Percentiles rank a stretch among this genome's conserved stretches.
Evolutionary conservation across 108 stramenopile genomes (phyloP).

Genomic region (Mediolabrus comicus): DNA sequence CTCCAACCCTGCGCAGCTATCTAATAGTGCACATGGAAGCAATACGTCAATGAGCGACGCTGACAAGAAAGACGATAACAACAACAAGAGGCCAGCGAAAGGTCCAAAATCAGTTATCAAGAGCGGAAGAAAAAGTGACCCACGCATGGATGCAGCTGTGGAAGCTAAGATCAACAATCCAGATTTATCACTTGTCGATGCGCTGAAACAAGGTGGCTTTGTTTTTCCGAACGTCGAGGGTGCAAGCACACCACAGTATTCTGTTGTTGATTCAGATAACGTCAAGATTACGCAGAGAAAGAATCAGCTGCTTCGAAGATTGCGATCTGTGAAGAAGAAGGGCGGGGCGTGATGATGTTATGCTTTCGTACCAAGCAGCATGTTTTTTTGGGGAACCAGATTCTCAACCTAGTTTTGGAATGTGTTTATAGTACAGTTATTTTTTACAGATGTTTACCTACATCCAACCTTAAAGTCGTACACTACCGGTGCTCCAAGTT

Average conservation of each 20-base stretch:
- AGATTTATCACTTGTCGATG: conserved; percentile 57
- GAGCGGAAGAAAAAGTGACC: conserved; percentile 70
- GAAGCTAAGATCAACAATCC: conserved; percentile 71
- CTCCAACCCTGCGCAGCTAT: not conserved
- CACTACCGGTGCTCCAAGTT: conserved; percentile 49
- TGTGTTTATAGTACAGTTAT: not conserved
- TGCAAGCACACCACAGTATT: conserved; percentile 21
- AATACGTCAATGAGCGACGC: not conserved
- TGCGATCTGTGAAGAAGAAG: conserved; percentile 62
- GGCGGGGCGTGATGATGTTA: not conserved
- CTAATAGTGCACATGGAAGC: not conserved
- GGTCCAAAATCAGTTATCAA: conserved; percentile 25
- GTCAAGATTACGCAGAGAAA: conserved; percentile 80
- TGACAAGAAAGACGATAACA: not conserved
- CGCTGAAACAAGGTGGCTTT: conserved; percentile 75
- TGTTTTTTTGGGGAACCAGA: too few species aligned
- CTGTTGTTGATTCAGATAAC: conserved; percentile 56
- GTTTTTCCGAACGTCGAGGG: conserved; percentile 59
- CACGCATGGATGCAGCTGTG: conserved; percentile 74
- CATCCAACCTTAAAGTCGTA: conserved; percentile 56
- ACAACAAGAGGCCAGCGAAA: conserved; percentile 4
- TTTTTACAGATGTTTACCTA: too few species aligned
- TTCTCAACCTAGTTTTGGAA: too few species aligned
- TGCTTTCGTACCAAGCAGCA: not conserved
- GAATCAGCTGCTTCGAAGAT: conserved; percentile 73